Percentiles rank a stretch among this genome's conserved stretches.
Conservation (phyloP, 345 rosid genomes). For the Ceriops tagal region DNA sequence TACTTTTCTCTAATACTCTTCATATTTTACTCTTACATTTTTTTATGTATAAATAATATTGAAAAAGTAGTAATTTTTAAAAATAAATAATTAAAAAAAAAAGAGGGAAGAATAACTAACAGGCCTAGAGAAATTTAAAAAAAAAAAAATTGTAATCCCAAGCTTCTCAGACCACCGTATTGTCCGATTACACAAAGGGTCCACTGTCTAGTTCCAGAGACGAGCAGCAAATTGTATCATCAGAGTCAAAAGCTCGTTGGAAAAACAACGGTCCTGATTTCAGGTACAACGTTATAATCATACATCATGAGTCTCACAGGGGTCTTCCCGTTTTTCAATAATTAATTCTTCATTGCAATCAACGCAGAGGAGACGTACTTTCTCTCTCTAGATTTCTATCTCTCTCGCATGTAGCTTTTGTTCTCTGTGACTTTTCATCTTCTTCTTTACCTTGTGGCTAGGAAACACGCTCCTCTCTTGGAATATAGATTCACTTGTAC, state of each 20-base stretch:
- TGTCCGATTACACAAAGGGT: neutral
- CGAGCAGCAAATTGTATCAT: neutral
- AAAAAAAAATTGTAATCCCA: neutral
- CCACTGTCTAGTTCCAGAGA: neutral
- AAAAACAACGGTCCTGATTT: conserved; percentile 1
- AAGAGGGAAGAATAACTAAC: too few relatives aligned
- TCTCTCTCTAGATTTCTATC: conserved; percentile 27
- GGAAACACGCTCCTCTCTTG: conserved; percentile 16
- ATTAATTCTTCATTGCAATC: conserved; percentile 16
- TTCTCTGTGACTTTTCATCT: conserved; percentile 36
- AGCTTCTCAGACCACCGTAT: neutral
- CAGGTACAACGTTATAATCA: neutral
- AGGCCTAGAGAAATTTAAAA: too few relatives aligned
- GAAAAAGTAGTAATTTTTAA: too few relatives aligned
- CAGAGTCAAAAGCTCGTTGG: neutral
- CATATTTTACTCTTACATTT: too few relatives aligned
- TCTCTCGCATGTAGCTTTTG: neutral
- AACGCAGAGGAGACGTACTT: conserved; percentile 8
- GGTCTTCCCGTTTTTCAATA: conserved; percentile 13
- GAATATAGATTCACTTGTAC: conserved; percentile 15
- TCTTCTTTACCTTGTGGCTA: conserved; percentile 34
- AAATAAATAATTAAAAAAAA: too few relatives aligned
- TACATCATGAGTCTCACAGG: neutral
- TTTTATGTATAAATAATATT: too few relatives aligned
- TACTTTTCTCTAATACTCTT: too few relatives aligned